Base-by-base conservation (phyloP, 108 stramenopile species). In the Nitzschia palea region DNA sequence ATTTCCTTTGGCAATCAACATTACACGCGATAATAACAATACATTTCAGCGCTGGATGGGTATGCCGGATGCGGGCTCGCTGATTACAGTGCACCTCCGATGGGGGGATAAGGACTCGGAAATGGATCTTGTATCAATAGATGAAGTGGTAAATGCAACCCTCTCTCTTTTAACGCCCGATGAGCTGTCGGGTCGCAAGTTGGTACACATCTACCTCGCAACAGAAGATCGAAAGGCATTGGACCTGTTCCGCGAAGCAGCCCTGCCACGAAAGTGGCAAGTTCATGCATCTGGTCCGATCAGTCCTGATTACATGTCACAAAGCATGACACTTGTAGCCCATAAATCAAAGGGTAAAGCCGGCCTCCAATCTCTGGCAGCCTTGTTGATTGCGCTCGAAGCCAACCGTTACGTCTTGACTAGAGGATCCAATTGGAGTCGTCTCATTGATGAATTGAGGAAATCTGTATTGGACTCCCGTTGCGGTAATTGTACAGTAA, bases 321-420 rank as follows among this genome's bases (percentile, higher is more conserved):
- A n/a, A n/a, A n/a, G n/a, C n/a, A n/a, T n/a, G n/a, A n/a, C n/a
- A n/a, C 14, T 42, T 9, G 40, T 14, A 42, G 14, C 40, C 40
- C 40, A 12, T 9, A 42, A 12, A 14, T 12, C 58, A 18, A 37
- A 74, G 22, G 80, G 80, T 9, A 45, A 55, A 45, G 32, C 76
- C 6, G 85, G 85, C 9, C 50, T 81, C 10, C 18, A 59, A 9
- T 64, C 85, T 14, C 50, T 86, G 34, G 85, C 65, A 9, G 71
- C 79, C 1, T 62, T 86, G n/a, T 58, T 86, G 61, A 62, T 85
- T 2, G 77, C 80, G 1, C 68, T 85, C 75, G 78, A 85, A 61
- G 75, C 74, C 26, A 80, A 86, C 45, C 65, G 73, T 27, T 86
- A 71, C 68, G 85, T 86, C 12, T 56, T 86, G 56, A 78, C 81